Percentiles rank a stretch among this genome's conserved stretches.
These are phyloP conservation scores for Leccinum huronense DNA, from an alignment of 1,284 basidiomycete genomes.

Conservation along the genomic window DNA sequence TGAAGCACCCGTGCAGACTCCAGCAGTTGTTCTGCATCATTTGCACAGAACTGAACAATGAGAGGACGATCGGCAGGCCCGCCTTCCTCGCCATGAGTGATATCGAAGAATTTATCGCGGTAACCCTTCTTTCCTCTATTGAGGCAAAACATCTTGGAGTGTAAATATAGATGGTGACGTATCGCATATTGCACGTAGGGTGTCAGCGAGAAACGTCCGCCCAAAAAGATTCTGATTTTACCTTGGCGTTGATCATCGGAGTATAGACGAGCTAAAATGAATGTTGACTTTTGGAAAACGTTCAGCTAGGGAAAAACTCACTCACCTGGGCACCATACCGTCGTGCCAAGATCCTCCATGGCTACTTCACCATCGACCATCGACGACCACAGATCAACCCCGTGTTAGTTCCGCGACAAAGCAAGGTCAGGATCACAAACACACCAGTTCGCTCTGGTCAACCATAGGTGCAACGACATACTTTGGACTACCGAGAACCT, in stretches of 20 bases:
- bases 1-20: constrained; percentile 74
- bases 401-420: not conserved
- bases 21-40: constrained; percentile 80
- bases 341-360: constrained; percentile 89
- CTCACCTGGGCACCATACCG: constrained; percentile 78
- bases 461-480: constrained; percentile 97
- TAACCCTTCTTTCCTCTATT: constrained; percentile 49
- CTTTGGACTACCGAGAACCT: constrained; percentile 79
- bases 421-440: constrained; percentile 30
- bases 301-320: constrained; percentile 4
- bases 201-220: not conserved
- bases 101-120: constrained; percentile 68
- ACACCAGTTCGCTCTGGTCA: constrained; percentile 91
- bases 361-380: constrained; percentile 43
- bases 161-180: not conserved
- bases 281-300: not conserved
- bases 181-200: not conserved
- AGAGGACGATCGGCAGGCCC: constrained; percentile 72
- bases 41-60: constrained; percentile 93
- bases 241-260: constrained; percentile 97
- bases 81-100: constrained; percentile 67
- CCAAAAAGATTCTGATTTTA: constrained; percentile 27
- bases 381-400: constrained; percentile 1
- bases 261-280: constrained; percentile 75
- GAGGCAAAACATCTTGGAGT: constrained; percentile 62